Evolutionary conservation across 2,329 filamentous ascomycete species (phyloP).

Genomic region (Fusarium pseudoanthophilum): DNA sequence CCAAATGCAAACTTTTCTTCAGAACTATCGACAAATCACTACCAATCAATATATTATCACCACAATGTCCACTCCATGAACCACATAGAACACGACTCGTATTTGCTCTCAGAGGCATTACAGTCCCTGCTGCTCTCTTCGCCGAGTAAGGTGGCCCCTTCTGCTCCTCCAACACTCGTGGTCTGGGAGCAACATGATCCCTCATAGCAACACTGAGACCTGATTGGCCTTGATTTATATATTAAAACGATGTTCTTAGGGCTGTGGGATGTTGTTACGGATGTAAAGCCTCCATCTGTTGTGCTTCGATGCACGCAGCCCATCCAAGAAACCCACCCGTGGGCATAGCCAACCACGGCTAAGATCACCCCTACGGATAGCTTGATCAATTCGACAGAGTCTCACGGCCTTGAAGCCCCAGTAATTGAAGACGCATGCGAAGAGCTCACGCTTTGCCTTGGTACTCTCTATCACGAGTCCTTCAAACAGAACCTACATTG

Average conservation of each 20-base stretch:
- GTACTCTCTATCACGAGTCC: background rate
- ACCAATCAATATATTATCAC: too few relatives aligned
- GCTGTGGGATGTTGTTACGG: too few relatives aligned
- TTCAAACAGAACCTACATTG: background rate
- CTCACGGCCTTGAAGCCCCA: background rate
- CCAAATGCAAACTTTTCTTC: too few relatives aligned
- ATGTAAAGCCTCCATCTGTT: too few relatives aligned
- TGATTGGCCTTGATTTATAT: background rate
- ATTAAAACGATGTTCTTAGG: background rate
- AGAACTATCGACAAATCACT: too few relatives aligned
- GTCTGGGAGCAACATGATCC: background rate
- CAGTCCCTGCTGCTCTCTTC: background rate
- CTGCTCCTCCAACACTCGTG: background rate
- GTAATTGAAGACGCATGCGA: background rate
- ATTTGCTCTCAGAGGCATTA: fast-evolving
- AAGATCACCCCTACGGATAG: background rate
- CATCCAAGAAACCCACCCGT: background rate
- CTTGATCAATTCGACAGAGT: background rate
- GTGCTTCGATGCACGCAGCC: background rate
- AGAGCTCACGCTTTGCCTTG: background rate
- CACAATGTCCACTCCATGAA: too few relatives aligned
- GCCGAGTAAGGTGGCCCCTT: background rate
- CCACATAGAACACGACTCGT: too few relatives aligned
- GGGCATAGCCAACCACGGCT: background rate
- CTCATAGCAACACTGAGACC: background rate